phyloP scores from a whole-genome alignment of 768 basidiomycete species.

The Dentipellis fragilis region DNA sequence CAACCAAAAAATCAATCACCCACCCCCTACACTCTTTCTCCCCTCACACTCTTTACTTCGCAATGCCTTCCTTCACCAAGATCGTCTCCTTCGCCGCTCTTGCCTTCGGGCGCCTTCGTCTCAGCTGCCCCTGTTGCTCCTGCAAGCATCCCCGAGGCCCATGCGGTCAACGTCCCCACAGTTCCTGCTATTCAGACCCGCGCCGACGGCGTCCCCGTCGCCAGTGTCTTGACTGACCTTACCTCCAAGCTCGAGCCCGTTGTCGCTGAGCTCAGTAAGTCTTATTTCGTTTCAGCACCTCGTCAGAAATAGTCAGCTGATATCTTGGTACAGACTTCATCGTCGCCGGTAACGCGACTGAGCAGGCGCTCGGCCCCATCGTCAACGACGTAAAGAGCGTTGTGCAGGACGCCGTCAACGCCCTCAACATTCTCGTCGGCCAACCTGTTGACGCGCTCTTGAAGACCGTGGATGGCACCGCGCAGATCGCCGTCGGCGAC shows the following conservation, averaged over 20 bases:
- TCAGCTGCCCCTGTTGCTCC: slow-evolving; percentile 17
- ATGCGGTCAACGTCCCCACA: neutral
- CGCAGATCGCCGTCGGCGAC: neutral
- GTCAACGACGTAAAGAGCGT: neutral
- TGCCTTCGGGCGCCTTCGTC: slow-evolving; percentile 20
- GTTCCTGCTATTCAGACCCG: neutral
- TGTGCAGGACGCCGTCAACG: neutral
- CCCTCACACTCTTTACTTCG: neutral
- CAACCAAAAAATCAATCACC: neutral
- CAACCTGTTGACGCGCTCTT: neutral
- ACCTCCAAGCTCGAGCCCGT: slow-evolving; percentile 11
- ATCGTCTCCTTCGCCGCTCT: slow-evolving; percentile 17
- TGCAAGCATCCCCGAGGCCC: neutral
- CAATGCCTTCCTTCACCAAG: neutral
- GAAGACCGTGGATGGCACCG: neutral
- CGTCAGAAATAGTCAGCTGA: neutral
- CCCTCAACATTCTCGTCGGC: neutral
- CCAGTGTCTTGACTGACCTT: slow-evolving; percentile 16
- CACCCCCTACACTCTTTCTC: neutral
- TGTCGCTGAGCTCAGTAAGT: slow-evolving; percentile 20
- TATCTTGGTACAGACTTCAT: slow-evolving; percentile 3
- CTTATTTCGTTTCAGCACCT: neutral
- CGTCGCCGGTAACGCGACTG: neutral
- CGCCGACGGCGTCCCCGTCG: neutral
- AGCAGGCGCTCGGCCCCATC: neutral